Conservation (phyloP, 495 filamentous ascomycete genomes). For the Cryomyces minteri region DNA sequence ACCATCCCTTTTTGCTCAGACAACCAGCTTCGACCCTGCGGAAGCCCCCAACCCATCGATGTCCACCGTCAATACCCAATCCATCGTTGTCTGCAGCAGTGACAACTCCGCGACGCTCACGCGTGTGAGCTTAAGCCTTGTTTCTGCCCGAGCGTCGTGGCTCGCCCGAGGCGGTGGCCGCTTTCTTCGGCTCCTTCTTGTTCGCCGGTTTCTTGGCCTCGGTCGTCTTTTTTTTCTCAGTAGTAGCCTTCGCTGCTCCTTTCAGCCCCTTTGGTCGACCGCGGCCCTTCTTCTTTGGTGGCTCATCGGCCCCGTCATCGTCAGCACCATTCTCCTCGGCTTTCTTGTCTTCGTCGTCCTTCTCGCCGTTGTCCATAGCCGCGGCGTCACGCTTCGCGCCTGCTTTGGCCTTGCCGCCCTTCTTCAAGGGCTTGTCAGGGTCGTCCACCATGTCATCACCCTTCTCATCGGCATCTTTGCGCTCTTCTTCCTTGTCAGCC, state of each 20-base stretch:
- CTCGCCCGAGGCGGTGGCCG: constrained; percentile 20
- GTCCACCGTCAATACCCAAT: no score
- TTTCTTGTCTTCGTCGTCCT: constrained; percentile 18
- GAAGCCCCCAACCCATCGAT: no score
- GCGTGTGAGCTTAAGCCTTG: constrained; percentile 3
- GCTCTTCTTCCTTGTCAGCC: constrained; percentile 16
- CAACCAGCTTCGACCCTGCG: no score
- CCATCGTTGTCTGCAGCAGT: no score
- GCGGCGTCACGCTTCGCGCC: constrained; percentile 13
- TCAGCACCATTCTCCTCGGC: constrained; percentile 17
- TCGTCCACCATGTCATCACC: background rate
- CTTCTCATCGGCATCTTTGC: constrained; percentile 3
- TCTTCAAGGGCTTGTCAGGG: background rate
- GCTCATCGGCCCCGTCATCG: constrained; percentile 14
- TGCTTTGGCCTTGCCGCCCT: background rate
- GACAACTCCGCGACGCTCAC: no score
- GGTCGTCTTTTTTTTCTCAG: constrained; percentile 11
- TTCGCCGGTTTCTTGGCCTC: constrained; percentile 9
- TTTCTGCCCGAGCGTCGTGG: constrained; percentile 17
- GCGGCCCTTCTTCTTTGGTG: constrained; percentile 22
- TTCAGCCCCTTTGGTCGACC: constrained; percentile 23
- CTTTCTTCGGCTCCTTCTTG: constrained; percentile 20
- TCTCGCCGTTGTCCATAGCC: constrained; percentile 20
- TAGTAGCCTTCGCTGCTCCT: constrained; percentile 1
- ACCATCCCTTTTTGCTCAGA: no score